Base-by-base conservation (phyloP, 2,329 filamentous ascomycete genomes). In the Penicillium janthinellum region DNA sequence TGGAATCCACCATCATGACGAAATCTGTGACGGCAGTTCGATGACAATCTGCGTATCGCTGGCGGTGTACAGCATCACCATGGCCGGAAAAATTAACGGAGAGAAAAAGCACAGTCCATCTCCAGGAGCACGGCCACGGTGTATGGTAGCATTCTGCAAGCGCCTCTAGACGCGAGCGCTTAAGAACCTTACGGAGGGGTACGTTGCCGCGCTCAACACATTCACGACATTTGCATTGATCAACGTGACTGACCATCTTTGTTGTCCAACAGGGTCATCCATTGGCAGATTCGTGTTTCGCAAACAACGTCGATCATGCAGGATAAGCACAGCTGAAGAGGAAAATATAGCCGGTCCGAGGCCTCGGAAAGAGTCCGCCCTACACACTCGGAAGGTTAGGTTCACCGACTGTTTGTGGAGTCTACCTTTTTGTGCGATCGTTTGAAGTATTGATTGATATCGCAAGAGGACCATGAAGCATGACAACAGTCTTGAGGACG, bases 1-100 rank as follows among this genome's bases (percentile, higher is more conserved):
- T 67, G 65, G 64, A 49, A n/a, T 6, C 49, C 59, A 15, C 63
- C 57, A 5, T 56, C 61, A 15, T 66, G 56, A 64, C 12, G 11
- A 25, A 12, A 3, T n/a, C 12, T 14, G 17, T 25, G 5, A 25
- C 14, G 11, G 12, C n/a, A 15, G 14, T 41, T 31, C 3, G 14
- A n/a, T 10, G 6, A 28, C 42, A 22, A 20, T 12, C 6, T 20
- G 10, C 12, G 28, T 14, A n/a, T 31, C 28, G 10, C 35, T 49
- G n/a, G 31, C 11, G n/a, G 31, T 22, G 47, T 8, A 17, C 22
- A 31, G 25, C 8, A 35, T 14, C 31, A 14, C n/a, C 3, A 10
- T 20, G n/a, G 15, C n/a, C 2, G 42, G 22, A 15, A 15, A 34
- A 35, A 35, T 31, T 10, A 12, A 3, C 20, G 5, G 7, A 31